Evolutionary conservation across 1,139 yeast genomes (phyloP).

Genomic region (Scheffersomyces stambukii): DNA sequence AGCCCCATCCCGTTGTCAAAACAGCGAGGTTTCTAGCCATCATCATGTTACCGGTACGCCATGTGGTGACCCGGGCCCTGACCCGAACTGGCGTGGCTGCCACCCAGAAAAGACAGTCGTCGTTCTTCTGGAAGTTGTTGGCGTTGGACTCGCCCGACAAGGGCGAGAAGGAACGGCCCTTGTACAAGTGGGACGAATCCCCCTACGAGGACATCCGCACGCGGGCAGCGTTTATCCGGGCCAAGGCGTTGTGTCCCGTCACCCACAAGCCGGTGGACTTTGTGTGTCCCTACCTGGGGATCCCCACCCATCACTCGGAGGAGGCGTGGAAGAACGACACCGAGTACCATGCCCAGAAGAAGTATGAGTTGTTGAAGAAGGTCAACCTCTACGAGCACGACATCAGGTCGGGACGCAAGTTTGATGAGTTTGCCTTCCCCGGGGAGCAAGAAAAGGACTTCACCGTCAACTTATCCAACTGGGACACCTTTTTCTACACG

Average conservation of each 20-base stretch:
- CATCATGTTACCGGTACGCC: too few relatives aligned
- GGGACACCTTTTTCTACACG: constrained; percentile 94
- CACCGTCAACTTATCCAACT: constrained; percentile 70
- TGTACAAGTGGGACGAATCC: constrained; percentile 73
- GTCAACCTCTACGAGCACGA: constrained; percentile 95
- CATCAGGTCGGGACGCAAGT: constrained; percentile 85
- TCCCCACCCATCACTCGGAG: constrained; percentile 89
- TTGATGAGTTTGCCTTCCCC: constrained; percentile 95
- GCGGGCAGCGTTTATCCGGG: constrained; percentile 86
- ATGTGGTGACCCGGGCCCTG: too few relatives aligned
- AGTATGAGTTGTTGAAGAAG: constrained; percentile 71
- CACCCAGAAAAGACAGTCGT: constrained; percentile 15
- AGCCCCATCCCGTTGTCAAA: too few relatives aligned
- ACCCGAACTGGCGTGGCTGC: too few relatives aligned
- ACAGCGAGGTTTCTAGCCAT: too few relatives aligned
- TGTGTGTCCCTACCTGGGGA: constrained; percentile 91
- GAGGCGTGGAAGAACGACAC: constrained; percentile 86
- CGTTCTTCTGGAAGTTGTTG: constrained; percentile 37
- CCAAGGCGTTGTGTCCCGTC: constrained; percentile 88
- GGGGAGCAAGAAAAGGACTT: constrained; percentile 74
- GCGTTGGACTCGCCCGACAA: constrained; percentile 29
- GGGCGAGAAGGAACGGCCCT: constrained; percentile 15
- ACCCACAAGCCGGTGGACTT: constrained; percentile 75
- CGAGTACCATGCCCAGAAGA: constrained; percentile 63
- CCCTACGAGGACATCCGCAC: constrained; percentile 85